Evolutionary conservation across 1,284 basidiomycete species (phyloP), one percentile per base, ranked within the genome.

Genomic region (Trametes pubescens): DNA sequence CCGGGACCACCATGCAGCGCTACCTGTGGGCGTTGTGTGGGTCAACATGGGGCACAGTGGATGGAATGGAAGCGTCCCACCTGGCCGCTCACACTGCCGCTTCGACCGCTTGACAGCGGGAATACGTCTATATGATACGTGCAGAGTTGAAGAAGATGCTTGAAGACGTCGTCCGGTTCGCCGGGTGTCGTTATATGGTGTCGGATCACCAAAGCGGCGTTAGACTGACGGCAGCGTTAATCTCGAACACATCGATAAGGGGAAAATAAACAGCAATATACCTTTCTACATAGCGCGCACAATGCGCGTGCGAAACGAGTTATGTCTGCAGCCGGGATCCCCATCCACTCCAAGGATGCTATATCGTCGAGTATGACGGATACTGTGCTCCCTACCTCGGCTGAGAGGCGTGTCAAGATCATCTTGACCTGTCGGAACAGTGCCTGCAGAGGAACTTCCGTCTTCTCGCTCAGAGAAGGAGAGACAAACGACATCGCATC

Each of bases 31-130:
- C 59, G 34, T 43, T 10, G 29, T 51, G 18, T 49, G 16, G 14
- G 40, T 60, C 13, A 54, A 55, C 29, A 40, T 18, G 35, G 38
- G 22, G 21, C 22, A 35, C 26, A 18, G n/a, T 22, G 18, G 16
- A 16, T n/a, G 38, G 37, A 54, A 26, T 37, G 10, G n/a, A 3
- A 58, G 16, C 10, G 47, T 70, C 80, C 29, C 60, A 90, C 91
- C 81, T 92, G 88, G 21, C 91, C 91, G 63, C 86, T 91, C 35
- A 93, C 88, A 37, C 86, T 81, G 11, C 90, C 90, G 68, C 91
- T 93, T 48, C 86, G 80, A 14, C 91, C 91, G 66, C 88, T 92
- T 0, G 86, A 79, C 5, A 93, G 77, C 0, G 90, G 85, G 38
- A 83, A 80, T 0, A 92, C 86, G 66, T 93, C 91, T 9, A 91